These are phyloP conservation scores for Xylaria venustula DNA, from an alignment of 495 filamentous ascomycete genomes.

Conservation along the genomic window DNA sequence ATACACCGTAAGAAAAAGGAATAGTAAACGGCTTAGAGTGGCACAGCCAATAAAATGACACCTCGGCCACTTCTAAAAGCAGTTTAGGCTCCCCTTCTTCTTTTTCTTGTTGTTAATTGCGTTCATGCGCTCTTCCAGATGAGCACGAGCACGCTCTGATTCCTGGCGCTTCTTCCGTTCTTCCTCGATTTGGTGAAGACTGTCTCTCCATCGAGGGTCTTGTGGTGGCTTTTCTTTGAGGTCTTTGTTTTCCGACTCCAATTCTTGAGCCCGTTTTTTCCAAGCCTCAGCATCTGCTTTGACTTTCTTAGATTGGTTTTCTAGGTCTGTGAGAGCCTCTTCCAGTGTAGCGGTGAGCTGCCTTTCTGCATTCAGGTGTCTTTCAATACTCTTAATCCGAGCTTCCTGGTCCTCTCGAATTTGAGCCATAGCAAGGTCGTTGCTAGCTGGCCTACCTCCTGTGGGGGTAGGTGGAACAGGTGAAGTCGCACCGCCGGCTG, in stretches of 20 bases:
- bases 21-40: neutral
- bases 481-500: slow-evolving; percentile 47
- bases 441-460: slow-evolving; percentile 68
- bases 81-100: slow-evolving; percentile 94
- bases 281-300: slow-evolving; percentile 86
- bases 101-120: slow-evolving; percentile 90
- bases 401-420: slow-evolving; percentile 91
- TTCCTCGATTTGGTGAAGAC: slow-evolving; percentile 90
- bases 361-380: slow-evolving; percentile 93
- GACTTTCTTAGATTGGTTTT: slow-evolving; percentile 79
- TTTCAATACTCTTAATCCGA: slow-evolving; percentile 93
- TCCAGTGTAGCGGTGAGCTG: slow-evolving; percentile 92
- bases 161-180: slow-evolving; percentile 83
- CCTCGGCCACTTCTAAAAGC: slow-evolving; percentile 62
- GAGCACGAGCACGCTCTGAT: slow-evolving; percentile 81
- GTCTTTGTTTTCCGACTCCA: slow-evolving; percentile 76
- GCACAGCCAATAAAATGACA: neutral
- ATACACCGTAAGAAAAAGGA: neutral
- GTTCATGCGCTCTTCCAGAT: slow-evolving; percentile 92
- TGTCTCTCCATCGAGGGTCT: slow-evolving; percentile 64
- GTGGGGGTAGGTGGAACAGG: slow-evolving; percentile 43
- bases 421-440: slow-evolving; percentile 72
- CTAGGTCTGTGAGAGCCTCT: slow-evolving; percentile 91
- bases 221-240: slow-evolving; percentile 49
- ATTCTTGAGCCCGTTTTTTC: slow-evolving; percentile 73